Conservation (phyloP, 495 filamentous ascomycete genomes). For the Aspergillus ostianus region DNA sequence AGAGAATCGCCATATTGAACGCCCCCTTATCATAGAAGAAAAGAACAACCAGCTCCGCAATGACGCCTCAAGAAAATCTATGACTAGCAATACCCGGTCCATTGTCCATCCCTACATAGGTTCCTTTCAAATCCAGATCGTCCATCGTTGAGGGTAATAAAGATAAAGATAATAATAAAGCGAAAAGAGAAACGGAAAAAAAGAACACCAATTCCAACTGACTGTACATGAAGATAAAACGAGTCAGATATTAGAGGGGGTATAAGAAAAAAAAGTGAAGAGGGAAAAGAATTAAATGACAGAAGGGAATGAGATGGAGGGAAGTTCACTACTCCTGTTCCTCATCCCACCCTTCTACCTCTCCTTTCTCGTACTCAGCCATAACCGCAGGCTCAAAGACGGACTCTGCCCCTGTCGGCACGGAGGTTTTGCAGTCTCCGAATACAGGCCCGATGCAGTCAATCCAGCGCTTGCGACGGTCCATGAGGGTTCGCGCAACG, state of each 20-base stretch:
- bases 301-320: not conserved
- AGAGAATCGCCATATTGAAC: not conserved
- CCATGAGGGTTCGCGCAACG: conserved; percentile 84
- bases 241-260: not conserved
- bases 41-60: not conserved
- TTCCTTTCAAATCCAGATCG: not conserved
- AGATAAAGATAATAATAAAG: not conserved
- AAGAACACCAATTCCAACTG: conserved; percentile 2
- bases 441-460: conserved; percentile 86
- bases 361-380: conserved; percentile 60
- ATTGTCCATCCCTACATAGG: no score
- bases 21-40: not conserved
- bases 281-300: not conserved
- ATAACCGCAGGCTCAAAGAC: conserved; percentile 64
- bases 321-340: conserved; percentile 50
- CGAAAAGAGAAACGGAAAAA: no score
- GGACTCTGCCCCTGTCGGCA: conserved; percentile 53
- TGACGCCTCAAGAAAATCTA: not conserved
- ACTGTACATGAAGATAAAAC: conserved; percentile 10
- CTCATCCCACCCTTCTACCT: conserved; percentile 75
- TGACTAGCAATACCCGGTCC: not conserved
- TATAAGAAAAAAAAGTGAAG: no score
- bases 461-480: conserved; percentile 80
- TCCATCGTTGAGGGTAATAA: not conserved
- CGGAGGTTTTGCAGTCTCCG: conserved; percentile 62